A percentile compares a stretch with the other conserved stretches of the same genome.
phyloP scores from a whole-genome alignment of 192 early-diverging fungal species.

The Coemansia furcata region DNA sequence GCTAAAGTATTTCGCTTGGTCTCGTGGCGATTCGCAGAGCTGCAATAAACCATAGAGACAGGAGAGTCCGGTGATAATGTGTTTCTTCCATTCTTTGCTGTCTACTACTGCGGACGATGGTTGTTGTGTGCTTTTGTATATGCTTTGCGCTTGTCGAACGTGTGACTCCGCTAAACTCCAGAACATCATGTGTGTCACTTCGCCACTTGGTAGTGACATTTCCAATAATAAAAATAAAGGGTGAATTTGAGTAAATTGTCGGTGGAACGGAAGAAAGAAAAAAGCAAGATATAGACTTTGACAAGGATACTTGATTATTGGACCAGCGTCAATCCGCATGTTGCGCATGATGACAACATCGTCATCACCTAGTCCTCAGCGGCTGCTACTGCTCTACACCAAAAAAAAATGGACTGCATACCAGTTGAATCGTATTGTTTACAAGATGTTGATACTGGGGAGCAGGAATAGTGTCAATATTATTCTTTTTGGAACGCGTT shows the following conservation, averaged over 20 bases:
- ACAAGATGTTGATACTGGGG: background rate
- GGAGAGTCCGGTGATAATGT: constrained; percentile 18
- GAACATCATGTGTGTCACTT: constrained; percentile 19
- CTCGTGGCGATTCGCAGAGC: constrained; percentile 17
- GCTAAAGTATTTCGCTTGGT: constrained; percentile 10
- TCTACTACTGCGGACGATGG: background rate
- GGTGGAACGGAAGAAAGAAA: background rate
- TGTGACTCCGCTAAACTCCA: constrained; percentile 44
- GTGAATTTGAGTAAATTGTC: background rate
- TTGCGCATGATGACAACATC: background rate
- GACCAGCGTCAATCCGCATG: background rate
- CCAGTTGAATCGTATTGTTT: background rate
- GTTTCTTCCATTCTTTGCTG: constrained; percentile 12
- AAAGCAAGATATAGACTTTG: background rate
- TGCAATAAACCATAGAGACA: constrained; percentile 37
- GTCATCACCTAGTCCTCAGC: background rate
- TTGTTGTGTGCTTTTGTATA: background rate
- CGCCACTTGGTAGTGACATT: background rate
- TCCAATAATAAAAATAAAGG: background rate
- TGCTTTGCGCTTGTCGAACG: constrained; percentile 19
- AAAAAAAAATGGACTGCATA: background rate
- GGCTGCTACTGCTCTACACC: background rate
- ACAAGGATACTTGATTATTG: background rate
- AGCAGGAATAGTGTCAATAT: background rate
- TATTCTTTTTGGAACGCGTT: background rate